Conservation (phyloP, 2,329 filamentous ascomycete genomes). For the Pseudogymnoascus sp. region DNA sequence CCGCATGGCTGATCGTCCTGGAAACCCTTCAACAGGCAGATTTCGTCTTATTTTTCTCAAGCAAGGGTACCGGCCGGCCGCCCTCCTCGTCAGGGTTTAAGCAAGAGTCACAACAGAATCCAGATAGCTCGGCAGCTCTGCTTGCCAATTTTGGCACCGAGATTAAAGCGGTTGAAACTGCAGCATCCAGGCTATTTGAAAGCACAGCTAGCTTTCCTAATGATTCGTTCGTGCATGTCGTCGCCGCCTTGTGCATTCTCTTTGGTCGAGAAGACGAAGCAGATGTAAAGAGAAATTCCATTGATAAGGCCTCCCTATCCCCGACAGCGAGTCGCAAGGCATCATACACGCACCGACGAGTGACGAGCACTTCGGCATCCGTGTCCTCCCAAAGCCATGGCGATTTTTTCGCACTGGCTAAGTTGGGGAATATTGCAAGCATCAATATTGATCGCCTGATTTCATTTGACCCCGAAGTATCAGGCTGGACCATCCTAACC, state of each 20-base stretch:
- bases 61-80: constrained; percentile 45
- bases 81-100: constrained; percentile 40
- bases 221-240: constrained; percentile 67
- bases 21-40: constrained; percentile 92
- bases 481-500: constrained; percentile 67
- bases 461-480: constrained; percentile 54
- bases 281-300: constrained; percentile 20
- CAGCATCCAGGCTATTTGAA: constrained; percentile 78
- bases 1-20: constrained; percentile 83
- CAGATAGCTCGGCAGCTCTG: constrained; percentile 28
- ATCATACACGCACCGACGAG: constrained; percentile 27
- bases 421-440: constrained; percentile 62
- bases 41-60: constrained; percentile 60
- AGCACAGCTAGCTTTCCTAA: constrained; percentile 89
- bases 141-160: constrained; percentile 68
- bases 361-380: constrained; percentile 40
- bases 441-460: constrained; percentile 72
- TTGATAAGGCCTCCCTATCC: constrained; percentile 10
- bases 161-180: constrained; percentile 80
- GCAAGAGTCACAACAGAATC: constrained; percentile 36
- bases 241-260: constrained; percentile 66
- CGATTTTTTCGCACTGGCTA: constrained; percentile 61
- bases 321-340: constrained; percentile 18
- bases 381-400: constrained; percentile 49
- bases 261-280: constrained; percentile 38